Evolutionary conservation across 2,329 filamentous ascomycete genomes (phyloP).

Genomic region (Claviceps digitariae): DNA sequence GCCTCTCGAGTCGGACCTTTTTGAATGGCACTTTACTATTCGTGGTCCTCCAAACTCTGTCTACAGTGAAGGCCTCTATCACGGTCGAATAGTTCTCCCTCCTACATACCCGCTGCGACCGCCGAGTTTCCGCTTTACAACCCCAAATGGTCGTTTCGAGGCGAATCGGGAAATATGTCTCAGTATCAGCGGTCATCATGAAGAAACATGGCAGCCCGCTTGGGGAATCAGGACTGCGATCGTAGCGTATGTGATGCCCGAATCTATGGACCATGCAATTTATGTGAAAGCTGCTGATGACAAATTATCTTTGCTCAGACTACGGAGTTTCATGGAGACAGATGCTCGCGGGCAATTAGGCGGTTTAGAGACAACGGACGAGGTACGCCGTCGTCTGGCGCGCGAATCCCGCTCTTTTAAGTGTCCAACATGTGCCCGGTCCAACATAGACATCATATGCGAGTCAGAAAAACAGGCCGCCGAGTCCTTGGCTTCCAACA

Average conservation of each 20-base stretch:
- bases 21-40: slow-evolving; percentile 99
- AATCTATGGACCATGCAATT: too few relatives aligned
- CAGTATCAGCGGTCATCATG: slow-evolving; percentile 85
- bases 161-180: slow-evolving; percentile 95
- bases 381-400: slow-evolving; percentile 56
- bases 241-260: slow-evolving; percentile 32
- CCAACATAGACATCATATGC: slow-evolving; percentile 59
- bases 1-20: slow-evolving; percentile 79
- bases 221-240: slow-evolving; percentile 93
- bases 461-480: slow-evolving; percentile 51
- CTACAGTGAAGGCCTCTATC: slow-evolving; percentile 76
- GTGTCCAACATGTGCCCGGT: slow-evolving; percentile 57
- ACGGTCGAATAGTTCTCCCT: slow-evolving; percentile 86
- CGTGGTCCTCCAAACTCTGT: slow-evolving; percentile 71
- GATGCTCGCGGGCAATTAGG: slow-evolving; percentile 80
- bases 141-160: slow-evolving; percentile 85
- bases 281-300: background rate
- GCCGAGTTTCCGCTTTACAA: slow-evolving; percentile 90
- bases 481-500: slow-evolving; percentile 18
- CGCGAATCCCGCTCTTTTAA: slow-evolving; percentile 49
- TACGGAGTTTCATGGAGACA: slow-evolving; percentile 87
- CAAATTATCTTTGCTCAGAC: slow-evolving; percentile 19
- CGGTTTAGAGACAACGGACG: slow-evolving; percentile 64
- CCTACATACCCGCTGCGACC: slow-evolving; percentile 82
- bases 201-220: slow-evolving; percentile 96